A percentile compares a stretch with the other conserved stretches of the same genome.
Evolutionary conservation across 192 early-diverging fungal genomes (phyloP).

Genomic region (Coemansia sp.): DNA sequence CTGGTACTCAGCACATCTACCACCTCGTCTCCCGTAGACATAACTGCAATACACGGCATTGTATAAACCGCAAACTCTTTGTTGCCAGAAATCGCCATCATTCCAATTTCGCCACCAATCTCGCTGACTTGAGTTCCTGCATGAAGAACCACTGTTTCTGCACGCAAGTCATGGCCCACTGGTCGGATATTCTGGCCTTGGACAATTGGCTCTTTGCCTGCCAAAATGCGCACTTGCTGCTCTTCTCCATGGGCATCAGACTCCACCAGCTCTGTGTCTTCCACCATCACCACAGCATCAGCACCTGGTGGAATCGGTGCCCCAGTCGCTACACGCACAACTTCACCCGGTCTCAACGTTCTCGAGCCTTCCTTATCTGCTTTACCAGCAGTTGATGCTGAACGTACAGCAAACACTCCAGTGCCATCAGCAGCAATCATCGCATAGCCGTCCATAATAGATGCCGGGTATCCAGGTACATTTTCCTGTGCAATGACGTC

Average conservation of each 20-base stretch:
- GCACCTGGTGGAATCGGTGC: conserved; percentile 81
- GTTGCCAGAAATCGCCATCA: conserved; percentile 76
- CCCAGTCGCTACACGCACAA: conserved; percentile 83
- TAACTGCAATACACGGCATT: conserved; percentile 70
- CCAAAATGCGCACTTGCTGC: conserved; percentile 40
- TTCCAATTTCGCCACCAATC: conserved; percentile 81
- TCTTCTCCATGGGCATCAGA: conserved; percentile 50
- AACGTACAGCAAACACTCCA: conserved; percentile 70
- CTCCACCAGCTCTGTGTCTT: conserved; percentile 73
- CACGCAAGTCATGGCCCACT: conserved; percentile 69
- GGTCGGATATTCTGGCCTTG: conserved; percentile 74
- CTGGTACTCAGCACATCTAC: conserved; percentile 48
- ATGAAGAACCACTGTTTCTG: conserved; percentile 61
- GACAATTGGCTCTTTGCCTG: conserved; percentile 1
- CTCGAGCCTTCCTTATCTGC: neutral
- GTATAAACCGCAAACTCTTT: conserved; percentile 56
- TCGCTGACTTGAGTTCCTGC: conserved; percentile 61
- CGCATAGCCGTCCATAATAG: conserved; percentile 93
- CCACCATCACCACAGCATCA: conserved; percentile 94
- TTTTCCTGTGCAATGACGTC: conserved; percentile 70
- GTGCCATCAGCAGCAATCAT: conserved; percentile 80
- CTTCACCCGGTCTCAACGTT: conserved; percentile 57
- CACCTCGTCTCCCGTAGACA: conserved; percentile 92
- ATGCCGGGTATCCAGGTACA: conserved; percentile 84
- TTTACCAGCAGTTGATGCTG: conserved; percentile 59